Base-by-base conservation (phyloP, 139 green algal species). In the Monoraphidium neglectum region DNA sequence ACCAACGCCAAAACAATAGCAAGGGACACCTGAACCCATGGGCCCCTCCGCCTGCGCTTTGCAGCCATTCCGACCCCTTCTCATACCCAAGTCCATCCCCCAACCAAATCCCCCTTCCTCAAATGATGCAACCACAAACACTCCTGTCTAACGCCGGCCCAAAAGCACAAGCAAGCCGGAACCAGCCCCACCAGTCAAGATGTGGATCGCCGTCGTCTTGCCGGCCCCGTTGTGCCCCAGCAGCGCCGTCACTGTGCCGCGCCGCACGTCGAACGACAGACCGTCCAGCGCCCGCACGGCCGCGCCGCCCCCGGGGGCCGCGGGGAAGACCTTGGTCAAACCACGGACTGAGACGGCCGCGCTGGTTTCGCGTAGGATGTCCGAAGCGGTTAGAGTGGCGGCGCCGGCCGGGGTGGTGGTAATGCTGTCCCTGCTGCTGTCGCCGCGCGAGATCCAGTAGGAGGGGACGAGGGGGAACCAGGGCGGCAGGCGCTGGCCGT, bases 211-310 rank as follows among this genome's bases (percentile, higher is more conserved):
- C 36, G 90, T 93, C 8, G 91, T 94, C 76, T 94, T 96, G 60
- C 90, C 90, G 28, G 88, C 88, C 12, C 90, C 92, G 76, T 95
- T 95, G 78, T 94, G 91, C 0, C 93, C 94, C 49, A 98, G 80
- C 57, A 98, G 82, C 0, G 84, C 93, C 0, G 93, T 96, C 68
- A 98, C 83, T 46, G 88, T 76, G 16, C 92, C 85, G 0, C 33
- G 36, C 1, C 66, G 35, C 3, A 93, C 78, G n/a, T 87, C 72
- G 62, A 95, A 37, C 72, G 60, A 73, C 26, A 95, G 68, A 0
- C 83, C 84, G 54, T 95, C 92, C 38, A 97, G 80, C 33, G 93
- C 93, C 40, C 84, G 64, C 43, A 77, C 68, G 1, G 40, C 69
- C 23, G 33, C 67, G 26, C 57, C 40, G 18, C 59, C 62, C n/a